A percentile compares a stretch with the other conserved stretches of the same genome.
phyloP scores from a whole-genome alignment of 2,329 filamentous ascomycete species.

The Macrophomina tecta region DNA sequence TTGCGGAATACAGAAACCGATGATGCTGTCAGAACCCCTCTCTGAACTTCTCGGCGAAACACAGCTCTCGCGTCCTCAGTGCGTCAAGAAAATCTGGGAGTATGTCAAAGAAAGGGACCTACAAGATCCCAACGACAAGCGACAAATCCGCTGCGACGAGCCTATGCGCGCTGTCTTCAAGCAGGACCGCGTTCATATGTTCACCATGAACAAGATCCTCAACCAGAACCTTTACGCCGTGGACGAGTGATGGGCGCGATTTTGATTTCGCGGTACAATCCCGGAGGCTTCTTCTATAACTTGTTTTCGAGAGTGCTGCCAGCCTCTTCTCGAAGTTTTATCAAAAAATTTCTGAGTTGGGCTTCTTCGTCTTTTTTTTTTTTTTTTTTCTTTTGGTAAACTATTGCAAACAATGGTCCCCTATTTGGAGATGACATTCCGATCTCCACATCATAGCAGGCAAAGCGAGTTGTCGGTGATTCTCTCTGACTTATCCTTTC shows the following conservation, averaged over 20 bases:
- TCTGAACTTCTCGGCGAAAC: slow-evolving; percentile 73
- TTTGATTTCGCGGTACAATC: background rate
- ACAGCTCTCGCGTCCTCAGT: slow-evolving; percentile 89
- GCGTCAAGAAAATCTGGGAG: slow-evolving; percentile 94
- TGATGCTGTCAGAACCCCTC: slow-evolving; percentile 73
- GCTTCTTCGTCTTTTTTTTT: no score
- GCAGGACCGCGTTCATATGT: slow-evolving; percentile 92
- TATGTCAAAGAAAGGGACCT: slow-evolving; percentile 89
- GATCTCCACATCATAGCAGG: no score
- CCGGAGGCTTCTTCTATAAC: background rate
- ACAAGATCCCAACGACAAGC: slow-evolving; percentile 89
- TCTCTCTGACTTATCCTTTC: no score
- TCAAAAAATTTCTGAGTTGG: no score
- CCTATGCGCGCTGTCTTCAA: slow-evolving; percentile 93
- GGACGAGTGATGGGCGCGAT: slow-evolving; percentile 64
- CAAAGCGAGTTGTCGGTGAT: no score
- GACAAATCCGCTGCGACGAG: slow-evolving; percentile 92
- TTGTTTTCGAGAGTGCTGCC: background rate
- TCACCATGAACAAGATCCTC: slow-evolving; percentile 97
- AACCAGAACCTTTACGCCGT: slow-evolving; percentile 87
- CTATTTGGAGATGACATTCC: no score
- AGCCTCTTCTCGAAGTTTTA: no score
- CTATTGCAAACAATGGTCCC: no score
- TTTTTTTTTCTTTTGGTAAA: no score
- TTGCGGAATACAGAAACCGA: slow-evolving; percentile 63